Conservation (phyloP, 805 yeast species). For the Metschnikowia vanudenii region DNA sequence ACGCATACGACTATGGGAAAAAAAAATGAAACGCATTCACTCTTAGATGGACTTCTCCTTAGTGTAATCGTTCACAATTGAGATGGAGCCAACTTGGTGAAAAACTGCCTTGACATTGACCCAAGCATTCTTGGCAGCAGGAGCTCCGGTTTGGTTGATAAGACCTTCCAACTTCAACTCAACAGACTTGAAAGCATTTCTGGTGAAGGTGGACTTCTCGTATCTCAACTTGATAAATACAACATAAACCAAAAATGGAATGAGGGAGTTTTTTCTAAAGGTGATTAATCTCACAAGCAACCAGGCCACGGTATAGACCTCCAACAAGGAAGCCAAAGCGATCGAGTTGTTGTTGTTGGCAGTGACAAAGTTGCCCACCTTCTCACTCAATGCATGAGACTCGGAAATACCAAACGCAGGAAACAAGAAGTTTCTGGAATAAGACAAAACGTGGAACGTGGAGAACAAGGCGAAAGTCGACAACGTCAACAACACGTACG, state of each 20-base stretch:
- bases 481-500: conserved; percentile 58
- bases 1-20: not conserved
- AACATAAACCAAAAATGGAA: conserved; percentile 52
- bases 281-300: conserved; percentile 52
- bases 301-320: conserved; percentile 43
- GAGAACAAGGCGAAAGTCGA: conserved; percentile 78
- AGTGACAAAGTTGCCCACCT: conserved; percentile 35
- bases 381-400: conserved; percentile 35
- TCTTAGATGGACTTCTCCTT: conserved; percentile 29
- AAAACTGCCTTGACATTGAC: conserved; percentile 31
- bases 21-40: too few relatives aligned
- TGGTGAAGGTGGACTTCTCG: conserved; percentile 72
- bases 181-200: conserved; percentile 62
- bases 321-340: conserved; percentile 40
- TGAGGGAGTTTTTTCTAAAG: conserved; percentile 63
- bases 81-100: conserved; percentile 27
- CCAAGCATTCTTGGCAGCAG: conserved; percentile 40
- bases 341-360: conserved; percentile 38
- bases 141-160: conserved; percentile 28
- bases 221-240: conserved; percentile 73
- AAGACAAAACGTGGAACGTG: conserved; percentile 76
- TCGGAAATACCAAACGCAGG: conserved; percentile 52
- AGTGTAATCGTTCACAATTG: conserved; percentile 36
- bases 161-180: conserved; percentile 51
- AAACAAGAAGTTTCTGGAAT: conserved; percentile 59